phyloP scores from a whole-genome alignment of 2,329 filamentous ascomycete species.

The Cercospora canescens region DNA sequence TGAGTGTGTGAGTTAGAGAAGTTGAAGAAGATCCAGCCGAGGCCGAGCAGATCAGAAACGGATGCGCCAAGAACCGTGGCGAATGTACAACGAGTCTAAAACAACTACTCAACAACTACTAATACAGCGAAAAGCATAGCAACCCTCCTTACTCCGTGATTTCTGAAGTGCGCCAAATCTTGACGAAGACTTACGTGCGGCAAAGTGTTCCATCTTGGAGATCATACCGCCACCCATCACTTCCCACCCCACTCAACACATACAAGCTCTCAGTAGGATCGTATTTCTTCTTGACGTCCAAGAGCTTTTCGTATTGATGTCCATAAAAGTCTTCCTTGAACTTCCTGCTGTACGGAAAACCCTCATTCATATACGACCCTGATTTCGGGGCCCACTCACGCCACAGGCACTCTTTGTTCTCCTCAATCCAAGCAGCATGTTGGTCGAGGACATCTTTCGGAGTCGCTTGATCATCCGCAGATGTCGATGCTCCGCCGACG shows the following conservation, averaged over 20 bases:
- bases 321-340: slow-evolving; percentile 47
- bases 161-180: not conserved
- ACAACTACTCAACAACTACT: not conserved
- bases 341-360: slow-evolving; percentile 41
- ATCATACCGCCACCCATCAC: slow-evolving; percentile 29
- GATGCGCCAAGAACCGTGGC: not conserved
- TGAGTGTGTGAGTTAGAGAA: not conserved
- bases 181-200: not conserved
- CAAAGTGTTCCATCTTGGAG: slow-evolving; percentile 29
- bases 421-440: slow-evolving; percentile 23
- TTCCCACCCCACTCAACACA: slow-evolving; percentile 28
- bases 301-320: slow-evolving; percentile 39
- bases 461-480: not conserved
- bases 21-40: not conserved
- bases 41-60: not conserved
- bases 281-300: slow-evolving; percentile 44
- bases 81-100: not conserved
- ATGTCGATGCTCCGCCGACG: slow-evolving; percentile 26
- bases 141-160: not conserved
- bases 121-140: not conserved
- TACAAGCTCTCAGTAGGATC: slow-evolving; percentile 38
- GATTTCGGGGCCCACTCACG: slow-evolving; percentile 41
- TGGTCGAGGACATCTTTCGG: slow-evolving; percentile 19
- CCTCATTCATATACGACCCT: slow-evolving; percentile 47
- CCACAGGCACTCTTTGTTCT: slow-evolving; percentile 27